Conservation (phyloP, 1,284 basidiomycete genomes). For the Vanrija sp. region DNA sequence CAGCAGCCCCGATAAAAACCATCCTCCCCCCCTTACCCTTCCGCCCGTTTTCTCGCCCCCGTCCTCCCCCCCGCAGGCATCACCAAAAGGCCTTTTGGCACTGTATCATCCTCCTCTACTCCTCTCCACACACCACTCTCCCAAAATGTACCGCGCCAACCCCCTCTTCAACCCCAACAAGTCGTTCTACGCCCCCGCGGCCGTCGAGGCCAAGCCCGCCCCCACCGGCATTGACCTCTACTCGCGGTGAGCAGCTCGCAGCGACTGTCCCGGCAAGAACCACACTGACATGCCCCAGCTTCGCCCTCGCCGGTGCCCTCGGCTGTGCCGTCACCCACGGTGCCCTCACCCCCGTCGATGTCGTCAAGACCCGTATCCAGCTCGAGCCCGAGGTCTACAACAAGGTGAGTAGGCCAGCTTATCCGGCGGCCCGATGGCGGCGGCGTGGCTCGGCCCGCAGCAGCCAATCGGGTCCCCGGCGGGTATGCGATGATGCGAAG, state of each 20-base stretch:
- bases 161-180: conserved; percentile 40
- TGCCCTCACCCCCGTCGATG: conserved; percentile 86
- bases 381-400: conserved; percentile 60
- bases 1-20: background rate
- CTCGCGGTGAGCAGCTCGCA: conserved; percentile 42
- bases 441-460: no score
- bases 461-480: no score
- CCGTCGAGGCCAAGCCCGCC: conserved; percentile 41
- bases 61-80: background rate
- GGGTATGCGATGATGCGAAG: no score
- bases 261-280: background rate
- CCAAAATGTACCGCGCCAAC: conserved; percentile 13
- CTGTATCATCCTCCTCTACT: background rate
- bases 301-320: conserved; percentile 75
- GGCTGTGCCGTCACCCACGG: conserved; percentile 94
- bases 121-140: conserved; percentile 1
- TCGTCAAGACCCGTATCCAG: conserved; percentile 98
- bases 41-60: background rate
- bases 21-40: background rate
- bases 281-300: conserved; percentile 31
- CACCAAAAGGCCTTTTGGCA: background rate
- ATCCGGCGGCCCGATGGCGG: no score
- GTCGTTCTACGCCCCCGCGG: conserved; percentile 49
- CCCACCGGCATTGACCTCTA: conserved; percentile 52
- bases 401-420: conserved; percentile 43